Evolutionary conservation across 345 rosid genomes (phyloP), one percentile per base, ranked within the genome.

Genomic region (Streptanthus diversifolius): DNA sequence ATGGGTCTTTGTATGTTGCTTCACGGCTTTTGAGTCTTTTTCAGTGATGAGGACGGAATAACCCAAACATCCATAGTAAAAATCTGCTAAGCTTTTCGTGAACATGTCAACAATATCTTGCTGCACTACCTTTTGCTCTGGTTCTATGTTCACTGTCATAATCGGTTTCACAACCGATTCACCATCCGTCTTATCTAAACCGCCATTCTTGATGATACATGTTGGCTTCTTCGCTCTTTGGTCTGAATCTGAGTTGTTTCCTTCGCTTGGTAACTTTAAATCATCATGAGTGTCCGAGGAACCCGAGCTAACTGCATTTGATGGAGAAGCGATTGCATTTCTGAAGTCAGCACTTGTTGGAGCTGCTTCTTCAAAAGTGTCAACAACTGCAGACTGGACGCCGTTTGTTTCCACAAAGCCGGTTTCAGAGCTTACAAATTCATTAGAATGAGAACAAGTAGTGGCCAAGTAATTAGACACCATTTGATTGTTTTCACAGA

Each of bases 31-130:
- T 5, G 39, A 79, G 41, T 82, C 82, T 36, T 80, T 80, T 2
- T 71, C 73, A 60, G 72, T 83, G 73, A 71, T 44, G 64, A 74
- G 81, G 21, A 82, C 82, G 7, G 90, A 87, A 72, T 84, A 84
- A 4, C 92, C 95, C 73, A 82, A 82, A 79, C 95, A 89, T 27
- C 78, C 87, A 76, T 87, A 89, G 59, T 84, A 82, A 79, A 87
- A 87, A 57, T 83, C 85, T 8, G 65, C 12, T 59, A 82, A 65
- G 18, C 69, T 22, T 30, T 80, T 40, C 6, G 88, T 86, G 78
- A 90, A 91, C 92, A 93, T 93, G 81, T 93, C 92, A 21, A 90
- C 96, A 52, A 87, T 83, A 25, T 90, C 98, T 81, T 93, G 98
- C 87, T 93, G 96, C 66, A 87, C 88, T 62, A 88, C 76, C 54